phyloP scores from a whole-genome alignment of 495 filamentous ascomycete species.

The Penicillium bialowiezense region DNA sequence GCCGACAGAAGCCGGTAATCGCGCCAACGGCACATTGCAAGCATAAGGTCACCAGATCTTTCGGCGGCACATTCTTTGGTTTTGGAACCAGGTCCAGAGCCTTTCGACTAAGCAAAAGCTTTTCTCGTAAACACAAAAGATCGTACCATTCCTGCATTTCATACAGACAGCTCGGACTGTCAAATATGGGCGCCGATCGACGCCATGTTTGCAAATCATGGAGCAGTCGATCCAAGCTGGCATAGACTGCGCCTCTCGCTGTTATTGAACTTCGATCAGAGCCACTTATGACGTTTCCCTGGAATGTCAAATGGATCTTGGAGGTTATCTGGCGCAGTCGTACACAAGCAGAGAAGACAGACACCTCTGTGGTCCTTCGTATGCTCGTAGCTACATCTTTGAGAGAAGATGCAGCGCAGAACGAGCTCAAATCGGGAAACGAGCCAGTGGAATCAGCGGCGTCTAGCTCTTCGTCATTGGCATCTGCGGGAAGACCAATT shows the following conservation, averaged over 20 bases:
- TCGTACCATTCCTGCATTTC: conserved; percentile 29
- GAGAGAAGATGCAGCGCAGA: conserved; percentile 5
- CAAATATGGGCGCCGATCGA: conserved; percentile 13
- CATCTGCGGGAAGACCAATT: conserved; percentile 24
- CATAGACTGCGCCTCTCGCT: conserved; percentile 18
- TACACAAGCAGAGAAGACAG: conserved; percentile 23
- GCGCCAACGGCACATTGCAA: conserved; percentile 16
- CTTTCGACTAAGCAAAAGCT: conserved; percentile 20
- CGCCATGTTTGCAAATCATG: conserved; percentile 22
- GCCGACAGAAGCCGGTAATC: conserved; percentile 20
- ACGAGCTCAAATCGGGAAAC: conserved; percentile 18
- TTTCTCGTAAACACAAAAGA: conserved; percentile 22
- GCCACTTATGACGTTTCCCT: conserved; percentile 1
- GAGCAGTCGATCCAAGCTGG: conserved; percentile 17
- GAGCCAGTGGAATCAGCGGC: conserved; percentile 20
- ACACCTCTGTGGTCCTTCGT: conserved; percentile 17
- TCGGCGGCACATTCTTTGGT: conserved; percentile 15
- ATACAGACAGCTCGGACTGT: conserved; percentile 18
- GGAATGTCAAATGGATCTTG: conserved; percentile 18
- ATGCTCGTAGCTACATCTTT: neutral
- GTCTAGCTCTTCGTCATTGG: conserved; percentile 27
- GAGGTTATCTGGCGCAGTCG: conserved; percentile 27
- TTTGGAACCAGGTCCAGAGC: conserved; percentile 28
- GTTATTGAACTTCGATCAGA: neutral
- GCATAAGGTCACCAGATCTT: conserved; percentile 22